These are phyloP conservation scores for Exserohilum turcica DNA, from an alignment of 2,329 filamentous ascomycete species.

Conservation along the genomic window DNA sequence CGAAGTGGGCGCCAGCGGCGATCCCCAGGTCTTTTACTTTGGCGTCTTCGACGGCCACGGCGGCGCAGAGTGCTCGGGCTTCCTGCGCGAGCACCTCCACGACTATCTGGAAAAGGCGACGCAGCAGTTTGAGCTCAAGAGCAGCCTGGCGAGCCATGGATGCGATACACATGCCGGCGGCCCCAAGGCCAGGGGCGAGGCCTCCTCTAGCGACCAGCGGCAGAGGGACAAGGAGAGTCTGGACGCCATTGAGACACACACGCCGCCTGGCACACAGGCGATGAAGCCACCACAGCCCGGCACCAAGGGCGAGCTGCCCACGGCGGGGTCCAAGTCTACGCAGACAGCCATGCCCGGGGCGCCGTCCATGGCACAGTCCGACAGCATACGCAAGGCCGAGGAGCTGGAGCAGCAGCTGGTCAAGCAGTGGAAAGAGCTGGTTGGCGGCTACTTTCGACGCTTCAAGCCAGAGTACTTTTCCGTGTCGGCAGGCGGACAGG, in stretches of 20 bases:
- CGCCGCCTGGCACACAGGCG: slow-evolving; percentile 48
- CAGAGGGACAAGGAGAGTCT: slow-evolving; percentile 48
- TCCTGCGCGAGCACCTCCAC: slow-evolving; percentile 82
- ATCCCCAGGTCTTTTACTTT: slow-evolving; percentile 98
- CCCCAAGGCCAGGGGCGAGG: slow-evolving; percentile 28
- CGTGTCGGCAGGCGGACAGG: slow-evolving; percentile 48
- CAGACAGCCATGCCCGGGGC: slow-evolving; percentile 30
- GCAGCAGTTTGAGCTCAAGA: slow-evolving; percentile 74
- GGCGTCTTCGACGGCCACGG: slow-evolving; percentile 96
- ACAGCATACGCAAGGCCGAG: slow-evolving; percentile 65
- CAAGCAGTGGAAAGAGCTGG: slow-evolving; percentile 76
- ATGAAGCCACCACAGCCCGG: slow-evolving; percentile 41
- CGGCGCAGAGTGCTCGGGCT: slow-evolving; percentile 84
- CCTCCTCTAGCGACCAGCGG: slow-evolving; percentile 23
- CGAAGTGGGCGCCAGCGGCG: slow-evolving; percentile 78
- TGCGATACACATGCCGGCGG: slow-evolving; percentile 34
- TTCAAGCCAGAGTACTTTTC: slow-evolving; percentile 83
- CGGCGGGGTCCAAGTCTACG: slow-evolving; percentile 32
- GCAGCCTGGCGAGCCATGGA: slow-evolving; percentile 62
- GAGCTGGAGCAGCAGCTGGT: slow-evolving; percentile 74
- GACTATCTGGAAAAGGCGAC: slow-evolving; percentile 86
- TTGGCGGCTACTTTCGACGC: slow-evolving; percentile 92
- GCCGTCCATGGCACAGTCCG: slow-evolving; percentile 43
- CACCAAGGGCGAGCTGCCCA: slow-evolving; percentile 28
- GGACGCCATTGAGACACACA: slow-evolving; percentile 57